Percentiles rank a stretch among this genome's conserved stretches.
These are phyloP conservation scores for Monotropa hypopitys DNA, from an alignment of 179 eudicot species.

Conservation along the genomic window DNA sequence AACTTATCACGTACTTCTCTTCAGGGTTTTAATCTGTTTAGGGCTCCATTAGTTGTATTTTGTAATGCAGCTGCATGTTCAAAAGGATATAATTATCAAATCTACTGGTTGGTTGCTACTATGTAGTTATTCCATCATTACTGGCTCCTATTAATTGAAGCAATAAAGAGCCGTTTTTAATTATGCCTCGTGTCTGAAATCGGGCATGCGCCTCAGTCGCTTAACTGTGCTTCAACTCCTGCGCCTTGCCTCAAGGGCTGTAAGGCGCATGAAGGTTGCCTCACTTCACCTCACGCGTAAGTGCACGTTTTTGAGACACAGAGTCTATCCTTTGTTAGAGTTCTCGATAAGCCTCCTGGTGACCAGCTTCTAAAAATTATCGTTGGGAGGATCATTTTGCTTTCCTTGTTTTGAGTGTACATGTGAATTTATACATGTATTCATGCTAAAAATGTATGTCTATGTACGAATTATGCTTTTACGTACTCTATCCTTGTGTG, in stretches of 20 bases:
- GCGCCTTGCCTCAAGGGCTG: neutral
- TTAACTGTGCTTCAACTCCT: neutral
- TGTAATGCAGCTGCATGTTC: too few relatives aligned
- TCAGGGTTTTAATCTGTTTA: too few relatives aligned
- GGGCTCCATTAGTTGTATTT: too few relatives aligned
- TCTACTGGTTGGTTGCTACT: too few relatives aligned
- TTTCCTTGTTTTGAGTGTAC: neutral
- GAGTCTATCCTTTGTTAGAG: neutral
- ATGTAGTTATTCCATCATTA: too few relatives aligned
- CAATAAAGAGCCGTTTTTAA: too few relatives aligned
- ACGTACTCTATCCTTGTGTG: neutral
- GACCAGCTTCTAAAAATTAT: neutral
- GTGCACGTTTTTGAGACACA: neutral
- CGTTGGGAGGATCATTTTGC: neutral
- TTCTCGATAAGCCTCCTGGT: neutral
- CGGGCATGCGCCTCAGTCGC: too few relatives aligned
- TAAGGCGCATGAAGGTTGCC: neutral
- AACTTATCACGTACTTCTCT: too few relatives aligned
- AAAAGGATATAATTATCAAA: too few relatives aligned
- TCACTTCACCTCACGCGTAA: neutral
- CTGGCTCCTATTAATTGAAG: too few relatives aligned
- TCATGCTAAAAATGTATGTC: neutral
- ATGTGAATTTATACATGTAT: neutral
- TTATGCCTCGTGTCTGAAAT: too few relatives aligned
- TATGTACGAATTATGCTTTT: neutral